A percentile compares a stretch with the other conserved stretches of the same genome.
These are phyloP conservation scores for Raphanus raphanistrum DNA, from an alignment of 345 rosid species.

Conservation along the genomic window DNA sequence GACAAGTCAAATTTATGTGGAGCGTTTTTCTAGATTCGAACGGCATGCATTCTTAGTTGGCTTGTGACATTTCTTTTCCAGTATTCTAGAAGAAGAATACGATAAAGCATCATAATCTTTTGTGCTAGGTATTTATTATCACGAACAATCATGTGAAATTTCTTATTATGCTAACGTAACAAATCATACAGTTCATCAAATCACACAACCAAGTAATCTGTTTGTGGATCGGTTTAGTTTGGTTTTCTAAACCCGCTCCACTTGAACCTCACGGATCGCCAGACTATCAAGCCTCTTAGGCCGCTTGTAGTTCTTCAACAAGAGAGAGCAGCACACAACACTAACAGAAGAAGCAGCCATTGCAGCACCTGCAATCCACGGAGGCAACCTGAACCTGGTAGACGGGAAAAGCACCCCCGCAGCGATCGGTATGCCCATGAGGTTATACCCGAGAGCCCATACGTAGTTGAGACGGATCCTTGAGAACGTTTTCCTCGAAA, in stretches of 20 bases:
- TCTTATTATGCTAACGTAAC: background rate
- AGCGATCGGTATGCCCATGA: conserved; percentile 82
- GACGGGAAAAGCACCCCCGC: conserved; percentile 79
- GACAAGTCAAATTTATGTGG: too few relatives aligned
- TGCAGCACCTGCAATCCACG: conserved; percentile 98
- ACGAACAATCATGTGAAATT: background rate
- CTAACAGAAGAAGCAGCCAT: conserved; percentile 98
- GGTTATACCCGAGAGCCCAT: conserved; percentile 91
- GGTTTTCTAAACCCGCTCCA: conserved; percentile 43
- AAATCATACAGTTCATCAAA: too few relatives aligned
- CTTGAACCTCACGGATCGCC: conserved; percentile 54
- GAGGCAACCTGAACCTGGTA: conserved; percentile 71
- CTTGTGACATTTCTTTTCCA: too few relatives aligned
- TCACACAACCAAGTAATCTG: background rate
- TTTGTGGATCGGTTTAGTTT: background rate
- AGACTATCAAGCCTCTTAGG: conserved; percentile 64
- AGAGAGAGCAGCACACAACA: conserved; percentile 84
- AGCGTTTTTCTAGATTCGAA: too few relatives aligned
- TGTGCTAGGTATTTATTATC: background rate
- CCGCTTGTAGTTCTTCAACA: conserved; percentile 69
- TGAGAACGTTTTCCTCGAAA: conserved; percentile 76
- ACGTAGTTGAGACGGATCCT: conserved; percentile 87
- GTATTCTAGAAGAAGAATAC: background rate
- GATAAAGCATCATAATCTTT: background rate
- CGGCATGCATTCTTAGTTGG: too few relatives aligned